Base-by-base conservation (phyloP, 768 basidiomycete species). In the Floccularia luteovirens region DNA sequence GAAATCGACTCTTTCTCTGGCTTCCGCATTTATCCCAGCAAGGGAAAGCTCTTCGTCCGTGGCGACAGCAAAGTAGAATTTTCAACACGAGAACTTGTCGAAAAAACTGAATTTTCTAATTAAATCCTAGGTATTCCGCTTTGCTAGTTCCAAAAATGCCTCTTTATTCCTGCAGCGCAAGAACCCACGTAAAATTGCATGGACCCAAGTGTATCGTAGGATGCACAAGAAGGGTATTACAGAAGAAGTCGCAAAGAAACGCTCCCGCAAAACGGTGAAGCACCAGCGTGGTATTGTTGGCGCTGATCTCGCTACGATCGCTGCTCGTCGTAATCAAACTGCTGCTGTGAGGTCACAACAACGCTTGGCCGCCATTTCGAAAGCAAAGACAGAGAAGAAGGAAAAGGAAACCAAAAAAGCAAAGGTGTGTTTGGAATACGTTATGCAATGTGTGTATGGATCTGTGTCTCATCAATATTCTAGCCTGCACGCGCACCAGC, bases 171-270 rank as follows among this genome's bases (percentile, higher is more conserved):
- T 88, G 43, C 96, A 99, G 67, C 89, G 94, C 72, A 99, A 99
- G 75, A 98, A 99, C 76, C 96, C 96, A 38, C 90, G 96, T 61
- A 98, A 98, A 80, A 92, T 98, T 69, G 85, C 94, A 48, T 98
- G 94, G 94, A 98, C 94, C 27, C 67, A 72, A 54, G 78, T 86
- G 46, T 94, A 87, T 77, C 86, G 90, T 50, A 86, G 92, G 54
- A 90, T 96, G 84, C 96, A 98, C 81, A 96, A 94, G 82, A 99
- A 99, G 82, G 96, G 96, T 63, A 80, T 98, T 64, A 92, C 92
- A 37, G 94, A 98, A 70, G 94, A 98, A 68, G 87, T 93, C 39
- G 91, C 92, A 56, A 99, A 98, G 90, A 97, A 96, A 74, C 86
- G 94, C 49, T 87, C 88, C 37, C 88, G 93, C 67, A 82, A 84